These are phyloP conservation scores for Trametes meyenii DNA, from an alignment of 768 basidiomycete species.

Conservation along the genomic window DNA sequence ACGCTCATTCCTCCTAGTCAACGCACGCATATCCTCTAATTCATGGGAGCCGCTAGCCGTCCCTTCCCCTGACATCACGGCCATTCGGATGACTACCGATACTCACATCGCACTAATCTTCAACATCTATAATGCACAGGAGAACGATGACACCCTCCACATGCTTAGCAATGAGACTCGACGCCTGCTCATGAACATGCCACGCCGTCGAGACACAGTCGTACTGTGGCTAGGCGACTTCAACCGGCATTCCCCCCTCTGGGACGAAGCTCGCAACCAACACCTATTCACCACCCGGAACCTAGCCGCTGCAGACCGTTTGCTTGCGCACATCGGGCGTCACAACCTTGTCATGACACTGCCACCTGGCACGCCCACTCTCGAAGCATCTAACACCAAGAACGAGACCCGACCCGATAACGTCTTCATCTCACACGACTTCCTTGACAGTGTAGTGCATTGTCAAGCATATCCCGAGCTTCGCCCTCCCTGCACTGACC, in stretches of 20 bases:
- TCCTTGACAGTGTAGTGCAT: background rate
- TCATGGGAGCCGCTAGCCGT: background rate
- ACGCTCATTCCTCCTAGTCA: conserved; percentile 4
- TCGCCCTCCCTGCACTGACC: background rate
- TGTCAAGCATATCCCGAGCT: background rate
- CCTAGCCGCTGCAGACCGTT: background rate
- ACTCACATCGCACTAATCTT: conserved; percentile 31
- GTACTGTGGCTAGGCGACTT: conserved; percentile 34
- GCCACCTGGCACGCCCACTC: background rate
- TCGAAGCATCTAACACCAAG: background rate
- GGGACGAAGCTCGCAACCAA: background rate
- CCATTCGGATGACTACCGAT: background rate
- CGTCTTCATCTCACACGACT: background rate
- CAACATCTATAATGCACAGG: background rate
- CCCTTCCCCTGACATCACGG: background rate
- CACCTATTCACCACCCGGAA: background rate
- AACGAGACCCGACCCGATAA: background rate
- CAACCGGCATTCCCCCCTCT: conserved; percentile 36
- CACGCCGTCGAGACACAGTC: conserved; percentile 20
- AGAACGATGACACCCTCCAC: background rate
- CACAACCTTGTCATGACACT: background rate
- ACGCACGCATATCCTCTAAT: background rate
- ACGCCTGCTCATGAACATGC: conserved; percentile 5
- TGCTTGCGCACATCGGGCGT: background rate
- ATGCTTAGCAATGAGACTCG: background rate